These are phyloP conservation scores for Alternaria postmessia DNA, from an alignment of 2,329 filamentous ascomycete species.

Conservation along the genomic window DNA sequence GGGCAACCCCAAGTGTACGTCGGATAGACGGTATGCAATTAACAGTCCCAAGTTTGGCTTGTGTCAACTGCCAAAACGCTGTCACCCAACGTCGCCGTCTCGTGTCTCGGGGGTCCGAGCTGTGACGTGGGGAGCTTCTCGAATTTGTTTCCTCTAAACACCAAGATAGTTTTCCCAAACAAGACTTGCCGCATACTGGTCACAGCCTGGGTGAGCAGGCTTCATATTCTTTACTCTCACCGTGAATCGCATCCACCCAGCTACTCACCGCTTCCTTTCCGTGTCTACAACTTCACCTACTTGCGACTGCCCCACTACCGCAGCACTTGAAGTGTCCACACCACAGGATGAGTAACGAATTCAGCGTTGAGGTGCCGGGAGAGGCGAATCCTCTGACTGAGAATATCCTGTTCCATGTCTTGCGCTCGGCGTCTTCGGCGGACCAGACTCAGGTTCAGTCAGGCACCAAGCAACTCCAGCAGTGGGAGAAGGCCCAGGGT, in stretches of 20 bases:
- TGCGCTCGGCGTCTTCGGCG: constrained; percentile 58
- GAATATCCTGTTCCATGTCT: constrained; percentile 56
- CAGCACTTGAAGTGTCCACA: constrained; percentile 1
- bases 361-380: constrained; percentile 72
- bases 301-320: constrained; percentile 25
- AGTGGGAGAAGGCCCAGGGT: constrained; percentile 58
- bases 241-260: neutral
- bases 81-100: constrained; percentile 1
- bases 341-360: constrained; percentile 41
- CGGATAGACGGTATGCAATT: neutral
- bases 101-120: constrained; percentile 24
- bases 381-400: constrained; percentile 71
- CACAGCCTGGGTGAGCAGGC: constrained; percentile 44
- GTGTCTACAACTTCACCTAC: neutral
- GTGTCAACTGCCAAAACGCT: neutral
- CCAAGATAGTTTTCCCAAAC: constrained; percentile 21
- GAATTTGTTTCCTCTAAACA: constrained; percentile 11
- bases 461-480: constrained; percentile 61
- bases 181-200: constrained; percentile 14
- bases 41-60: neutral
- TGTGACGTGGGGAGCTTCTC: constrained; percentile 35
- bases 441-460: constrained; percentile 60
- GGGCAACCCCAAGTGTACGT: neutral
- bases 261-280: neutral
- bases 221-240: neutral